A percentile compares a stretch with the other conserved stretches of the same genome.
Evolutionary conservation across 1,284 basidiomycete genomes (phyloP).

Genomic region (Pulveroboletus sp.): DNA sequence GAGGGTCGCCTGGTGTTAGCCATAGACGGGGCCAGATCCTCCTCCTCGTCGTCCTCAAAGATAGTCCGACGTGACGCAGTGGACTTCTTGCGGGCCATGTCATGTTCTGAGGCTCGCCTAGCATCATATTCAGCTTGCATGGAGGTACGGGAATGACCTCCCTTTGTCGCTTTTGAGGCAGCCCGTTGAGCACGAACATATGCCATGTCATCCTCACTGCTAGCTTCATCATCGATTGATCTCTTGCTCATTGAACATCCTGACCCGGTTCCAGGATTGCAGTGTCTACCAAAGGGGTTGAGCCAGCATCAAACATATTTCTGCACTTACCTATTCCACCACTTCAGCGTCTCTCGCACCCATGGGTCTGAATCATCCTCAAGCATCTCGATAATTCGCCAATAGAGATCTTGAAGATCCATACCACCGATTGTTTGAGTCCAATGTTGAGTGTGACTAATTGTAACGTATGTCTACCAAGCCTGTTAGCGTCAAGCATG

Average conservation of each 20-base stretch:
- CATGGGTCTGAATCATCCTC: constrained; percentile 1
- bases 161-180: too few relatives aligned
- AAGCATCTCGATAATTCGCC: constrained; percentile 2
- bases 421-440: neutral
- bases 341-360: neutral
- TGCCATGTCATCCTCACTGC: neutral
- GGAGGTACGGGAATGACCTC: too few relatives aligned
- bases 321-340: constrained; percentile 6
- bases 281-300: neutral
- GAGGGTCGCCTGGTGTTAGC: too few relatives aligned
- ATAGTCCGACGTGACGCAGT: too few relatives aligned
- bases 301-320: neutral
- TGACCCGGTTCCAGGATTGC: neutral
- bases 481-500: neutral
- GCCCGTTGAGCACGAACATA: neutral
- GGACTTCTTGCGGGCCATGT: too few relatives aligned
- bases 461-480: neutral
- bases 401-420: constrained; percentile 5
- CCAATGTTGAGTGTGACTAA: constrained; percentile 3
- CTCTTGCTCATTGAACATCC: neutral
- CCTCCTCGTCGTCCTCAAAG: too few relatives aligned
- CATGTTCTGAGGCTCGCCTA: too few relatives aligned
- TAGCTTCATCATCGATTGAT: neutral
- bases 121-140: too few relatives aligned
- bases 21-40: too few relatives aligned